These are phyloP conservation scores for Lactifluus pinguis DNA, from an alignment of 768 basidiomycete genomes.

Conservation along the genomic window DNA sequence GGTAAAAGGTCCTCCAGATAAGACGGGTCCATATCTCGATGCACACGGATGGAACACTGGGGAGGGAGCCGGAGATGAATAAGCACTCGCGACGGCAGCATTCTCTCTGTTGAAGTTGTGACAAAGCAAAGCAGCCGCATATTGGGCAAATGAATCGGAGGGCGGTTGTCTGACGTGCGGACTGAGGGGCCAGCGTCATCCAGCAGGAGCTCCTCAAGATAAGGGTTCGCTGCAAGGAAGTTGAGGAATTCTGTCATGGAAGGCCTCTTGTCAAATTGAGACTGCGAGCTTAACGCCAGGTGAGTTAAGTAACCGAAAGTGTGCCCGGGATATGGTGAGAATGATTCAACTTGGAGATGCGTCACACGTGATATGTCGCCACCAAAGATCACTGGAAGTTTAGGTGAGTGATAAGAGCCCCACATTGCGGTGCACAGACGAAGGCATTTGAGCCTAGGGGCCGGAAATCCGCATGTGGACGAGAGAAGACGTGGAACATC, in stretches of 20 bases:
- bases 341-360: conserved; percentile 20
- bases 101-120: conserved; percentile 11
- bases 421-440: conserved; percentile 20
- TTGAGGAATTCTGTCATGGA: conserved; percentile 20
- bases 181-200: conserved; percentile 20
- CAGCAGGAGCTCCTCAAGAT: conserved; percentile 18
- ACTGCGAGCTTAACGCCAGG: conserved; percentile 19
- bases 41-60: conserved; percentile 13
- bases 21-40: conserved; percentile 19
- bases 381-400: conserved; percentile 16
- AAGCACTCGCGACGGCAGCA: conserved; percentile 9
- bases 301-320: conserved; percentile 17
- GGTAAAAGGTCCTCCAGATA: conserved; percentile 12
- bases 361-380: conserved; percentile 19
- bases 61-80: conserved; percentile 12
- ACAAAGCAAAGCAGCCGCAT: conserved; percentile 17
- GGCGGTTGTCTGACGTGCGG: conserved; percentile 5
- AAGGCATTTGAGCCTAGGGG: conserved; percentile 14
- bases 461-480: conserved; percentile 16
- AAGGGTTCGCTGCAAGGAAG: conserved; percentile 16
- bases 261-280: conserved; percentile 18
- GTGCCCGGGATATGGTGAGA: conserved; percentile 19
- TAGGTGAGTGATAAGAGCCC: conserved; percentile 13
- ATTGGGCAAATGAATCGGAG: conserved; percentile 6
- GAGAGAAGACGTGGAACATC: conserved; percentile 15